Evolutionary conservation across 2,329 filamentous ascomycete species (phyloP).

Genomic region (Colletotrichum gloeosporioides): DNA sequence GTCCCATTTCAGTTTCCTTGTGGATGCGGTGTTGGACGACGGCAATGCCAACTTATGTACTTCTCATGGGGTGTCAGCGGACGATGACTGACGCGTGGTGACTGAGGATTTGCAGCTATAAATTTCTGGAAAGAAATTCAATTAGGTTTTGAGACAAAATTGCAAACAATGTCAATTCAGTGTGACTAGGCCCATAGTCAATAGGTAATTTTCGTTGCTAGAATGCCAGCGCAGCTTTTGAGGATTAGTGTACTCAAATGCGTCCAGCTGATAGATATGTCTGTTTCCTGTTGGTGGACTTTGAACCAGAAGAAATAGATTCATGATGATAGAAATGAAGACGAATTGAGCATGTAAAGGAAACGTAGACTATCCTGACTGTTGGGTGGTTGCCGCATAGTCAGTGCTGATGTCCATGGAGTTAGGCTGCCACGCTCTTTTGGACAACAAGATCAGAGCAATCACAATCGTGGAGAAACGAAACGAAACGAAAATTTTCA

Average conservation of each 20-base stretch:
- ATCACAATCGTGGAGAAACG: not conserved
- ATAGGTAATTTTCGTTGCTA: not conserved
- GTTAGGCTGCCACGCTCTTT: no score
- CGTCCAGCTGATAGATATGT: not conserved
- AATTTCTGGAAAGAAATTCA: fast-evolving
- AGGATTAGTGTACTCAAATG: not conserved
- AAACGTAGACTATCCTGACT: no score
- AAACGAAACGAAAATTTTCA: fast-evolving
- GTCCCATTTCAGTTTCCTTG: no score
- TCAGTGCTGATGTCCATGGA: no score
- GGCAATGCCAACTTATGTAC: fast-evolving
- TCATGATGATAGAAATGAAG: fast-evolving
- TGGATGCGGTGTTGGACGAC: no score
- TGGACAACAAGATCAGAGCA: not conserved
- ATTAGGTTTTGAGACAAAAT: not conserved
- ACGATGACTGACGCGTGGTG: not conserved
- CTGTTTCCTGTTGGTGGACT: fast-evolving
- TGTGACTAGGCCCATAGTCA: fast-evolving
- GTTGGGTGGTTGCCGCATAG: no score
- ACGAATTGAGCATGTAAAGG: no score
- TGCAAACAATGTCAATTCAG: fast-evolving
- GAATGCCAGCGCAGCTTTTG: not conserved
- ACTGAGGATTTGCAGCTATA: not conserved
- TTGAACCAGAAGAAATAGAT: fast-evolving
- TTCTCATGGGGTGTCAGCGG: not conserved